Conservation (phyloP, 1,284 basidiomycete genomes). For the Sporisorium graminicola region DNA sequence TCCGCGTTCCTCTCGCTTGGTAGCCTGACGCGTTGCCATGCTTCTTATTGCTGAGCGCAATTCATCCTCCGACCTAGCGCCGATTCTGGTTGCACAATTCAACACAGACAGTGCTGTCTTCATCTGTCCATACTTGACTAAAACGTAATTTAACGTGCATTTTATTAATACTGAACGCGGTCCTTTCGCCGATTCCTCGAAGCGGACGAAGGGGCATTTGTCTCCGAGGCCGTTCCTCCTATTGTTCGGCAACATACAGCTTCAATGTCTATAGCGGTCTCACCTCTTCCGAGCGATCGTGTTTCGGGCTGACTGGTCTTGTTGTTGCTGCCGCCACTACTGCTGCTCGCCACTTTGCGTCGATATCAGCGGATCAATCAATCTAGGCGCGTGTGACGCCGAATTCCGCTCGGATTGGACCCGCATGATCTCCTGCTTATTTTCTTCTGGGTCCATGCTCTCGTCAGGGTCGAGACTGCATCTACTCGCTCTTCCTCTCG, state of each 20-base stretch:
- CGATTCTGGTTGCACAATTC: conserved; percentile 7
- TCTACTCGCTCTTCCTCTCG: background rate
- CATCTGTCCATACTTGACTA: background rate
- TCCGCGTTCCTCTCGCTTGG: background rate
- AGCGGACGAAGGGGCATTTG: too few species aligned
- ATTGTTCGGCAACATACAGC: background rate
- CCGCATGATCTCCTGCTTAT: conserved; percentile 16
- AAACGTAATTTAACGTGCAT: too few species aligned
- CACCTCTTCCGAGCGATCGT: too few species aligned
- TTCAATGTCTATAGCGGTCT: too few species aligned
- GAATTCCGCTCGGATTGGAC: conserved; percentile 9
- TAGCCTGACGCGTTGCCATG: too few species aligned
- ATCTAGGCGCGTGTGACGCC: conserved; percentile 7
- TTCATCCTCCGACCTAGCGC: conserved; percentile 40
- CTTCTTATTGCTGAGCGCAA: conserved; percentile 2
- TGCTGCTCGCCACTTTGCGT: background rate
- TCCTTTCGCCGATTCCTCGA: background rate
- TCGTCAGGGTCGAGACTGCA: conserved; percentile 9
- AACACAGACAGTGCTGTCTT: background rate
- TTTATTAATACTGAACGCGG: too few species aligned
- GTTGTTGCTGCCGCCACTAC: background rate
- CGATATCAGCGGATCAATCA: background rate
- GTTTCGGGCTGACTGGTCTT: background rate
- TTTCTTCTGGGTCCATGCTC: conserved; percentile 7
- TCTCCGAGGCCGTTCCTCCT: too few species aligned